Base-by-base conservation (phyloP, 495 filamentous ascomycete genomes). In the Aspergillus campestris region DNA sequence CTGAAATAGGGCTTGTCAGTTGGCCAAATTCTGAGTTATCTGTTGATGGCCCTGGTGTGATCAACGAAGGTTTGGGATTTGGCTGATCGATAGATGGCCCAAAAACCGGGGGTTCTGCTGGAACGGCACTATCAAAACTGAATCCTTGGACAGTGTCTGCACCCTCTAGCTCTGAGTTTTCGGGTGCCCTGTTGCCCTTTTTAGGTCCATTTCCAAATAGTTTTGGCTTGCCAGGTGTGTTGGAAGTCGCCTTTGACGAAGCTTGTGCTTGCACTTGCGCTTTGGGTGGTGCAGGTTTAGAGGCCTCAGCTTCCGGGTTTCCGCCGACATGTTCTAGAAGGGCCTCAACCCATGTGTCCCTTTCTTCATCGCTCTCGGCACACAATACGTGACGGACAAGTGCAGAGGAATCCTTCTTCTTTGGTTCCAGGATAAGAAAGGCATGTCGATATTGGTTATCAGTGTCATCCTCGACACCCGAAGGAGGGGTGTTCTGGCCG, bases 391-490 rank as follows among this genome's bases (percentile, higher is more conserved):
- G 92, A 36, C 90, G 85, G n/a, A 95, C 87, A 34, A 89, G 74
- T 52, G 83, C 92, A 12, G 74, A 83, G 5, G 90, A 87, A 62
- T 98, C 94, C 62, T 96, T 98, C 62, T 87, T 87, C 70, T 97
- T 98, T 1, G 89, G 90, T 61, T 98, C 92, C 33, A 95, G 56
- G 42, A 98, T 84, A 38, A 97, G 71, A 65, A 98, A 97, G 5
- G 94, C 92, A 69, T 98, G 92, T 8, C 92, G 83, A 60, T 94
- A 97, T 58, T 97, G 87, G 54, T 92, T 94, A 36, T 98, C 92
- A 32, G 80, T 71, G 46, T 95, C 88, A 34, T 84, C 82, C 14
- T 79, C 76, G 14, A 63, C 64, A 14, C 75, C 72, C 10, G 80
- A 75, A 7, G 84, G 75, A 32, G 86, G 81, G 34, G 56, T 63